A percentile compares a stretch with the other conserved stretches of the same genome.
These are phyloP conservation scores for Lactifluus rugatus DNA, from an alignment of 768 basidiomycete species.

Conservation along the genomic window DNA sequence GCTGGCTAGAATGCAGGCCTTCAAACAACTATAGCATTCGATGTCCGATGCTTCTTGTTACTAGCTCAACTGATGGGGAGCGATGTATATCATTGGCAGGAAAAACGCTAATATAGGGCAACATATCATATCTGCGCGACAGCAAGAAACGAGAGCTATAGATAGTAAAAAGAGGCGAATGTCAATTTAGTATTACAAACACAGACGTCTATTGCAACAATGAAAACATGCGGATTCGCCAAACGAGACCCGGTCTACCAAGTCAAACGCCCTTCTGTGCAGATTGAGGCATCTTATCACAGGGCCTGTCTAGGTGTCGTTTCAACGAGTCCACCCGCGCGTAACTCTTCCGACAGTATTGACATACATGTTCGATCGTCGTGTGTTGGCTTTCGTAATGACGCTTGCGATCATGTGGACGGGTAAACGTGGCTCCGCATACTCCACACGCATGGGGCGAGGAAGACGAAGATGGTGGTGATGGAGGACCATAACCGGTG, in stretches of 20 bases:
- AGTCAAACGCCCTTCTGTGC: conserved; percentile 7
- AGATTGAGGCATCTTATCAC: conserved; percentile 38
- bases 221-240: not conserved
- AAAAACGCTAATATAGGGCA: conserved; percentile 2
- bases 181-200: conserved; percentile 9
- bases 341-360: conserved; percentile 67
- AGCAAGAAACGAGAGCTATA: conserved; percentile 2
- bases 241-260: not conserved
- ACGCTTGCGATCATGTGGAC: conserved; percentile 72
- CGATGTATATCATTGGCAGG: conserved; percentile 6
- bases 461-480: conserved; percentile 31
- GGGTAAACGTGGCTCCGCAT: conserved; percentile 72
- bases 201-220: conserved; percentile 4
- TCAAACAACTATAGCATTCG: not conserved
- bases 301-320: conserved; percentile 74
- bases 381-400: conserved; percentile 73
- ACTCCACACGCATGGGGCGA: conserved; percentile 65
- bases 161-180: conserved; percentile 1
- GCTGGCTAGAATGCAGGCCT: not conserved
- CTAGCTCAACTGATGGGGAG: conserved; percentile 7
- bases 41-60: not conserved
- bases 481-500: conserved; percentile 21
- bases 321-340: conserved; percentile 74
- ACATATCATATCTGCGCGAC: conserved; percentile 1
- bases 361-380: conserved; percentile 56